phyloP scores from a whole-genome alignment of 192 early-diverging fungal genomes.

The Backusella tuberculispora region DNA sequence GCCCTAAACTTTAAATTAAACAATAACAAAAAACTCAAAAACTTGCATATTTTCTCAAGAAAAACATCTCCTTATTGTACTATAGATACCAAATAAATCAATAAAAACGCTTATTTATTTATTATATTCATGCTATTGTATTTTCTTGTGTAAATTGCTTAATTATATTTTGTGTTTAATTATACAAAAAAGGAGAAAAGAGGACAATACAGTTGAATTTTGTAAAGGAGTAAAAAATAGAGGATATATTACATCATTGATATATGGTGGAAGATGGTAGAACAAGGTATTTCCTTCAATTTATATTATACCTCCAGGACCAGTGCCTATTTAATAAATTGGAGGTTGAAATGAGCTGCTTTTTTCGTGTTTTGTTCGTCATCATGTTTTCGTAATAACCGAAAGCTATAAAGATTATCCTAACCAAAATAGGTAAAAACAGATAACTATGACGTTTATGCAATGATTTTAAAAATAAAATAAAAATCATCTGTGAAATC shows the following conservation, averaged over 20 bases:
- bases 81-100: neutral
- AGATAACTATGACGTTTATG: neutral
- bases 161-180: neutral
- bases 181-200: neutral
- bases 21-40: neutral
- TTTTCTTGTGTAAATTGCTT: neutral
- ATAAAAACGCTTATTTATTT: neutral
- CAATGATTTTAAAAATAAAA: neutral
- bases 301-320: no score
- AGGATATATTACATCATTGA: neutral
- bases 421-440: neutral
- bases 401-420: neutral
- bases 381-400: neutral
- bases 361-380: no score
- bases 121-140: neutral
- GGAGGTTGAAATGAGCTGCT: no score
- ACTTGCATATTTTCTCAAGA: neutral
- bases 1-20: constrained; percentile 50
- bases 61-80: neutral
- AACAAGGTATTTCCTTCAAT: no score
- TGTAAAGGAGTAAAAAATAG: no score
- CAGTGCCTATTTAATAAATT: no score
- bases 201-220: no score
- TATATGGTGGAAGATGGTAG: no score
- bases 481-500: neutral